phyloP scores from a whole-genome alignment of 1,284 basidiomycete genomes.

The Stygiomarasmius scandens region DNA sequence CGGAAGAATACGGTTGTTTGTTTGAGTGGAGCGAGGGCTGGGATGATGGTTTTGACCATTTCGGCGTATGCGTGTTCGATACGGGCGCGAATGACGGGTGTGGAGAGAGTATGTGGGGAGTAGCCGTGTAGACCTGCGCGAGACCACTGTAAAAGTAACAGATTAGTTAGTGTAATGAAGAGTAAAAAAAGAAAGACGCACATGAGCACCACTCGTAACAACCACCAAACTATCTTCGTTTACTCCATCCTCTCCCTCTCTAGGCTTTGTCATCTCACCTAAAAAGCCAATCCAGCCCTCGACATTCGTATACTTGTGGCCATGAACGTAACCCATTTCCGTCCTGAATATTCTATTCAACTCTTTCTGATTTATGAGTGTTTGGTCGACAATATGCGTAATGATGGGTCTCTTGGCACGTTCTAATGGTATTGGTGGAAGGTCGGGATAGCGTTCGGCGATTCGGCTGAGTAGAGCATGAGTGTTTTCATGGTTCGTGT shows the following conservation, averaged over 20 bases:
- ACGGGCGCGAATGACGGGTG: slow-evolving; percentile 19
- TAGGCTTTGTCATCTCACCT: slow-evolving; percentile 18
- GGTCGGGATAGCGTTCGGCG: neutral
- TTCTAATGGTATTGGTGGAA: neutral
- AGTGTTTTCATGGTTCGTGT: neutral
- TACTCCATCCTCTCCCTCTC: slow-evolving; percentile 24
- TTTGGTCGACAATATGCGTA: neutral
- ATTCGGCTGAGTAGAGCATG: neutral
- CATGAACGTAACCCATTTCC: slow-evolving; percentile 25
- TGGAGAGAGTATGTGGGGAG: slow-evolving; percentile 19
- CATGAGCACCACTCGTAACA: slow-evolving; percentile 30
- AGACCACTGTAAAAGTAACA: slow-evolving; percentile 24
- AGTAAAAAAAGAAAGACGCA: slow-evolving; percentile 11
- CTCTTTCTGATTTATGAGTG: slow-evolving; percentile 20
- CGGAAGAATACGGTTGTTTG: slow-evolving; percentile 29
- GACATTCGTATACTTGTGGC: slow-evolving; percentile 26
- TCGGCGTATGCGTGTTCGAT: neutral
- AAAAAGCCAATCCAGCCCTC: slow-evolving; percentile 28
- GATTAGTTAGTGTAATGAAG: neutral
- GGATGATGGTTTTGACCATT: slow-evolving; percentile 14
- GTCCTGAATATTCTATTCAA: slow-evolving; percentile 25
- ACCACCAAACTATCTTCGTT: slow-evolving; percentile 29
- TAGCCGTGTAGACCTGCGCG: slow-evolving; percentile 26
- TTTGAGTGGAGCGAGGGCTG: slow-evolving; percentile 23
- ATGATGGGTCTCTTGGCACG: neutral